Conservation (phyloP, 257 asterid genomes). For the Solanum paucissectum region DNA sequence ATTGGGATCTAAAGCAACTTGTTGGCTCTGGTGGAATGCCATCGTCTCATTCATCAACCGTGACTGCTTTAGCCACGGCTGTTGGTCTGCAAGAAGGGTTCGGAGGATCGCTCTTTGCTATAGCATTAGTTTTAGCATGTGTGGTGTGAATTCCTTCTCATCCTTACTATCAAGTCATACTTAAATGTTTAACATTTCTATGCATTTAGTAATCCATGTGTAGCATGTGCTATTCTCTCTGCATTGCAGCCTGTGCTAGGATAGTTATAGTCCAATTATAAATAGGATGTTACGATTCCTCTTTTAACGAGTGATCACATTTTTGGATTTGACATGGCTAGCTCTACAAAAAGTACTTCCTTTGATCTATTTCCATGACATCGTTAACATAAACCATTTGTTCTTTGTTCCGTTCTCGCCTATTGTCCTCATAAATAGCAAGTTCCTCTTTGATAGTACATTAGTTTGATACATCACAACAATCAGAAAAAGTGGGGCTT, state of each 20-base stretch:
- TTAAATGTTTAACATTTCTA: neutral
- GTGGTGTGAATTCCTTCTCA: slow-evolving; percentile 40
- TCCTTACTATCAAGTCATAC: neutral
- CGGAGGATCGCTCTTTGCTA: slow-evolving; percentile 68
- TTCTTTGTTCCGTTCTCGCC: no score
- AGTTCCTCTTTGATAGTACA: neutral
- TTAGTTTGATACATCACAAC: neutral
- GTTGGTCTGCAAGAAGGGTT: slow-evolving; percentile 84
- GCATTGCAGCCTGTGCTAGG: neutral
- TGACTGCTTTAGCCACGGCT: slow-evolving; percentile 74
- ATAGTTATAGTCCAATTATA: no score
- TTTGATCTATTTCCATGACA: neutral
- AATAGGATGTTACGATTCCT: neutral
- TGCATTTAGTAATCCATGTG: neutral
- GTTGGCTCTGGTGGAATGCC: slow-evolving; percentile 99
- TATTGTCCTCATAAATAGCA: neutral
- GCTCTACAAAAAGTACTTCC: neutral
- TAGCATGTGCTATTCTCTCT: neutral
- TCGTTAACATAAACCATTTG: neutral
- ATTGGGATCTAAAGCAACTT: slow-evolving; percentile 74
- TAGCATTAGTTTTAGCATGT: slow-evolving; percentile 58
- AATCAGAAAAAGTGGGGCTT: neutral
- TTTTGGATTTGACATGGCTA: neutral
- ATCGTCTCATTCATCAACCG: slow-evolving; percentile 94
- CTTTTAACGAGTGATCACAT: neutral